Conservation (phyloP, 495 filamentous ascomycete species). For the Haplographium delicatum region DNA sequence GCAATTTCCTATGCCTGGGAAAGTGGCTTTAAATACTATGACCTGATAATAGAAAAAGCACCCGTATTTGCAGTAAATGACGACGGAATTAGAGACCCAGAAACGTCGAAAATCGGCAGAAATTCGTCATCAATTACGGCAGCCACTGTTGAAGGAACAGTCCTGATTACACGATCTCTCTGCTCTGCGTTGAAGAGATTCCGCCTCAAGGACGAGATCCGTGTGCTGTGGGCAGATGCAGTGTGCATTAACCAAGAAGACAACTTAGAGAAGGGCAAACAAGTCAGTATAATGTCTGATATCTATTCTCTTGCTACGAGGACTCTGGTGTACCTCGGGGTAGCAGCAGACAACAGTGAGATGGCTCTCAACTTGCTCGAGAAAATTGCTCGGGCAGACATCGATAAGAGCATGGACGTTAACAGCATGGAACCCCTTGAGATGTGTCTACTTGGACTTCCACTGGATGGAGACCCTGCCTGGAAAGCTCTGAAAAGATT, state of each 20-base stretch:
- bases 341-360: background rate
- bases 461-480: background rate
- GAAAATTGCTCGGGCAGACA: background rate
- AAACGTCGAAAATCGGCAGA: background rate
- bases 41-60: background rate
- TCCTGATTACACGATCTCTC: too few relatives aligned
- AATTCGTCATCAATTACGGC: background rate
- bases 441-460: background rate
- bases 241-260: slow-evolving; percentile 4
- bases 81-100: background rate
- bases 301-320: background rate
- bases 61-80: too few relatives aligned
- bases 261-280: background rate
- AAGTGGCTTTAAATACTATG: background rate
- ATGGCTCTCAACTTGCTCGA: background rate
- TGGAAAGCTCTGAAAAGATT: background rate
- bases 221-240: slow-evolving; percentile 1
- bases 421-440: background rate
- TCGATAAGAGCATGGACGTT: background rate
- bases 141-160: background rate
- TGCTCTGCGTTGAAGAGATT: background rate
- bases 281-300: background rate
- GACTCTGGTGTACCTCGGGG: background rate
- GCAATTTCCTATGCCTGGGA: background rate
- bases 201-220: background rate